Evolutionary conservation across 257 asterid genomes (phyloP).

Genomic region (Ligustrum vulgare): DNA sequence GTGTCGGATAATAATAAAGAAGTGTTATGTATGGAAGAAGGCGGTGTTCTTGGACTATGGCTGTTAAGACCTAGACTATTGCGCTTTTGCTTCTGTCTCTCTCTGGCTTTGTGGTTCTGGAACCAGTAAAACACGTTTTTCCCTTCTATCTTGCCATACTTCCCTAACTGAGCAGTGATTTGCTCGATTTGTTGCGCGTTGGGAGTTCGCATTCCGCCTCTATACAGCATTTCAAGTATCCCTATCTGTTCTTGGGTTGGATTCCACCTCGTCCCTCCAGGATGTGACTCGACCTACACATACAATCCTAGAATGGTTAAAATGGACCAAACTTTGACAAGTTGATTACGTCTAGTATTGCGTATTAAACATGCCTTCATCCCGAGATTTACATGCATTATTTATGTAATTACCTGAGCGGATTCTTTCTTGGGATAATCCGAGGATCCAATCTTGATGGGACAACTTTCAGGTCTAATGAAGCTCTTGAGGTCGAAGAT

Average conservation of each 20-base stretch:
- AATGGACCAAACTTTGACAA: neutral
- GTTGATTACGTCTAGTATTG: neutral
- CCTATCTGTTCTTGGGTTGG: constrained; percentile 94
- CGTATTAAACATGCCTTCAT: neutral
- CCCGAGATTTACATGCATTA: neutral
- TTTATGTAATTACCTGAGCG: constrained; percentile 42
- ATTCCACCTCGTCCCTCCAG: constrained; percentile 95
- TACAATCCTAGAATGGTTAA: neutral
- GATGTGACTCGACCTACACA: constrained; percentile 58
- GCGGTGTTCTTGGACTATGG: constrained; percentile 52
- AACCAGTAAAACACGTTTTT: constrained; percentile 97
- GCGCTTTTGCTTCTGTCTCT: constrained; percentile 92
- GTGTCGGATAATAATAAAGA: neutral
- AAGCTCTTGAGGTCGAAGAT: constrained; percentile 71
- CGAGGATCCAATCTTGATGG: constrained; percentile 43
- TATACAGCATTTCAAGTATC: constrained; percentile 78
- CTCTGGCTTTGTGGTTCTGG: constrained; percentile 96
- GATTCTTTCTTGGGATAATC: constrained; percentile 60
- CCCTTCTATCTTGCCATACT: constrained; percentile 85
- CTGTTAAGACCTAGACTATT: constrained; percentile 46
- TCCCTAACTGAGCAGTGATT: constrained; percentile 60
- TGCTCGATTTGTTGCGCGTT: constrained; percentile 86
- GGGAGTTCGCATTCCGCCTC: constrained; percentile 84
- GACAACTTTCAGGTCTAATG: constrained; percentile 71
- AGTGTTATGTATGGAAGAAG: constrained; percentile 23